Evolutionary conservation across 495 filamentous ascomycete genomes (phyloP).

Genomic region (Durotheca rogersii): DNA sequence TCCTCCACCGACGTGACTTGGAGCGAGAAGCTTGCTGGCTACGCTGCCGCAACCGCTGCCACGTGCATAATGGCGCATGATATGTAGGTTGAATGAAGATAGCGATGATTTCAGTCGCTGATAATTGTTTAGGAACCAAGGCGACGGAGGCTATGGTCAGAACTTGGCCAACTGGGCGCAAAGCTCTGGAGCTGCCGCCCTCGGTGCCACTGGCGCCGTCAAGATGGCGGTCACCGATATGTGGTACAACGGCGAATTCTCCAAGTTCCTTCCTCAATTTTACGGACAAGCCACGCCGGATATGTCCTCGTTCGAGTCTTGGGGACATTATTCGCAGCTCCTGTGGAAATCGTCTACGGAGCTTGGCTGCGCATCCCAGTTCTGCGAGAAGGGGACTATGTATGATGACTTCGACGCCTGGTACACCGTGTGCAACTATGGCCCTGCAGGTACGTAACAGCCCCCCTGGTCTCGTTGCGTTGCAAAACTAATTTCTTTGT

Average conservation of each 20-base stretch:
- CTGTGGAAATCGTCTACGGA: constrained; percentile 73
- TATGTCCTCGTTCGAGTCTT: constrained; percentile 63
- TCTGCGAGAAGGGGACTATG: constrained; percentile 51
- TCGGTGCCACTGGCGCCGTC: constrained; percentile 49
- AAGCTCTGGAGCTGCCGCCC: constrained; percentile 24
- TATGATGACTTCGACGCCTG: constrained; percentile 38
- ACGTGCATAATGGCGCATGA: constrained; percentile 74
- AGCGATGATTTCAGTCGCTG: constrained; percentile 19
- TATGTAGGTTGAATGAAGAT: constrained; percentile 57
- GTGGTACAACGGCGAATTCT: constrained; percentile 83
- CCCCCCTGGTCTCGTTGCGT: constrained; percentile 2
- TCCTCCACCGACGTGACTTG: constrained; percentile 64
- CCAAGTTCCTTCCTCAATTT: constrained; percentile 38
- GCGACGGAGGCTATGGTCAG: constrained; percentile 74
- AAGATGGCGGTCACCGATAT: constrained; percentile 66
- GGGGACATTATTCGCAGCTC: constrained; percentile 90
- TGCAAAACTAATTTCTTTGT: constrained; percentile 30
- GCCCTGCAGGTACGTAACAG: constrained; percentile 57
- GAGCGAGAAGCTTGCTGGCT: constrained; percentile 60
- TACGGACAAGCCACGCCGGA: constrained; percentile 48
- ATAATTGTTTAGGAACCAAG: constrained; percentile 41
- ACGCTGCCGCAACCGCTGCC: constrained; percentile 50
- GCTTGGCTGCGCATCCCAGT: constrained; percentile 72
- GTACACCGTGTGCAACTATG: constrained; percentile 91
- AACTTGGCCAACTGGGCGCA: constrained; percentile 66